A percentile compares a stretch with the other conserved stretches of the same genome.
Evolutionary conservation across 257 asterid species (phyloP).

Genomic region (Galeopsis tetrahit): DNA sequence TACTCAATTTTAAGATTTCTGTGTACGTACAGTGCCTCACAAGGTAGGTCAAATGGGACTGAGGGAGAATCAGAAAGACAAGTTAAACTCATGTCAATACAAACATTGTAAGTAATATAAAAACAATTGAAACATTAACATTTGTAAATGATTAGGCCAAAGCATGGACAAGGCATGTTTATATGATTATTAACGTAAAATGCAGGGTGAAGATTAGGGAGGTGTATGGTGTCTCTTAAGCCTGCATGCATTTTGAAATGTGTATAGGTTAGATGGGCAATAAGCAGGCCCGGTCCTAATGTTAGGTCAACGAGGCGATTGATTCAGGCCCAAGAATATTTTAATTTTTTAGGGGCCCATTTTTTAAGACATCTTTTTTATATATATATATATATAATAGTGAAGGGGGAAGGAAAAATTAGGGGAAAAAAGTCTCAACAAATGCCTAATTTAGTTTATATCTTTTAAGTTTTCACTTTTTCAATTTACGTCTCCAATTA

Average conservation of each 20-base stretch:
- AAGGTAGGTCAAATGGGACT: background rate
- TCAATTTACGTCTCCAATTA: too few species aligned
- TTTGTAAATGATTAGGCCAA: background rate
- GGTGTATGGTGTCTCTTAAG: background rate
- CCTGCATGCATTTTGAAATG: slow-evolving; percentile 25
- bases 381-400: too few species aligned
- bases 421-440: too few species aligned
- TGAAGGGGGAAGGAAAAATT: too few species aligned
- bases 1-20: slow-evolving; percentile 4
- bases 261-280: background rate
- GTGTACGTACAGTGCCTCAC: slow-evolving; percentile 22
- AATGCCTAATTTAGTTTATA: too few species aligned
- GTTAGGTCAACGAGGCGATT: too few species aligned
- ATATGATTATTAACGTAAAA: slow-evolving; percentile 4
- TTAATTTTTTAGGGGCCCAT: too few species aligned
- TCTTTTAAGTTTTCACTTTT: too few species aligned
- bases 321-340: too few species aligned
- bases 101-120: background rate
- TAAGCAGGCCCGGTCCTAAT: too few species aligned
- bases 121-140: slow-evolving; percentile 17
- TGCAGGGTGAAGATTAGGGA: slow-evolving; percentile 2
- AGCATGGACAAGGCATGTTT: slow-evolving; percentile 10
- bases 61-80: background rate
- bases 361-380: too few species aligned
- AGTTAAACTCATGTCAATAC: slow-evolving; percentile 10